Evolutionary conservation across 2,329 filamentous ascomycete species (phyloP), one percentile per base, ranked within the genome.

Genomic region (Hymenoscyphus repandus): DNA sequence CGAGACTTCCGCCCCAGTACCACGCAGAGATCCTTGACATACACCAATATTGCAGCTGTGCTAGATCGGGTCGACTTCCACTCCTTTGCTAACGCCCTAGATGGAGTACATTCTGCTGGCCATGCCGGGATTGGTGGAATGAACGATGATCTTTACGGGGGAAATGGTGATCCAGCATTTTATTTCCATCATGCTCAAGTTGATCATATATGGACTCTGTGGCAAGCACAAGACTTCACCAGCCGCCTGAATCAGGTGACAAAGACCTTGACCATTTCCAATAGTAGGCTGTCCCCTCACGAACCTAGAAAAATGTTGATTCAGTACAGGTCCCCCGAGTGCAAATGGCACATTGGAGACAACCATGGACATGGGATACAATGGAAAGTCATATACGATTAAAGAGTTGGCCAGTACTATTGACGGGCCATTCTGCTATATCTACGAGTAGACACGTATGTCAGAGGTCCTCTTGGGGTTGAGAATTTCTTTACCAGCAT

Each of bases 161-260:
- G 69, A n/a, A 65, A 70, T 0, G 62, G 68, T 1, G 72, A 74
- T 49, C 72, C 72, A 2, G 70, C 60, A 1, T 74, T 74, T 58
- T 73, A 69, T 51, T 55, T 72, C 11, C 72, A 74, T 53, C 72
- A 74, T 49, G 69, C 65, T 0, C 66, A 72, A 55, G 66, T 75
- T 40, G 72, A 75, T 53, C 65, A 31, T 44, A 31, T 32, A 18
- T 44, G 47, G 37, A 49, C 30, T 32, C 12, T 43, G 4, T 49
- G 47, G 47, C 47, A 49, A 20, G n/a, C 22, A 6, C 47, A 33
- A 33, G 38, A 42, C 27, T 37, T 34, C 17, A 31, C 10, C 6
- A 49, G 17, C 11, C 15, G 45, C 12, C 17, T 36, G 12, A 48
- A 30, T 13, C 34, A 31, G 22, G 45, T 48, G 15, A 39, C 45